A percentile compares a stretch with the other conserved stretches of the same genome.
Conservation (phyloP, 495 filamentous ascomycete species). For the Xylaria cubensis region DNA sequence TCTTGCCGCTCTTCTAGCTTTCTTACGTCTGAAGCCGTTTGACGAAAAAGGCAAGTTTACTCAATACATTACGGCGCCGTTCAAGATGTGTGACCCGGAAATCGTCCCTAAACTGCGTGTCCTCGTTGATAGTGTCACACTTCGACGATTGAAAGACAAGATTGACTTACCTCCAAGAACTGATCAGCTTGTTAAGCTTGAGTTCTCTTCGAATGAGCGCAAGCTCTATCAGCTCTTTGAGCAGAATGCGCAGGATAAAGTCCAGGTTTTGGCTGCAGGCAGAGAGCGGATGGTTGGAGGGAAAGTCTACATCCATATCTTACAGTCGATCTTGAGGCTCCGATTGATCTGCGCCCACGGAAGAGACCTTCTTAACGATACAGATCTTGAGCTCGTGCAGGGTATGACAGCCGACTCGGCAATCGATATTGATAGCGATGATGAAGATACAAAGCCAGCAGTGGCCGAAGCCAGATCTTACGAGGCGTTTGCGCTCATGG, state of each 20-base stretch:
- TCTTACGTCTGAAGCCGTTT: slow-evolving; percentile 85
- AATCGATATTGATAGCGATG: slow-evolving; percentile 83
- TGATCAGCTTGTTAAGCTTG: slow-evolving; percentile 72
- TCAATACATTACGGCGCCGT: slow-evolving; percentile 79
- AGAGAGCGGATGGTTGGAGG: slow-evolving; percentile 73
- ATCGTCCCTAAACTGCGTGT: slow-evolving; percentile 84
- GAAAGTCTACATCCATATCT: slow-evolving; percentile 83
- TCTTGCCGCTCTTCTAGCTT: slow-evolving; percentile 86
- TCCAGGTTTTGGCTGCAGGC: slow-evolving; percentile 57
- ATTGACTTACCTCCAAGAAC: slow-evolving; percentile 78
- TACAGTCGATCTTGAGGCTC: slow-evolving; percentile 88
- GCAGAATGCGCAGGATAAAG: slow-evolving; percentile 58
- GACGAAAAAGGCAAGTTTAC: slow-evolving; percentile 76
- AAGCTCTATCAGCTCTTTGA: slow-evolving; percentile 63
- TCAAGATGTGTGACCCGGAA: slow-evolving; percentile 80
- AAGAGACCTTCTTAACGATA: slow-evolving; percentile 80
- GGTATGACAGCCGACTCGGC: slow-evolving; percentile 81
- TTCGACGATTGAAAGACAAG: slow-evolving; percentile 90
- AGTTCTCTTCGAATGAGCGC: slow-evolving; percentile 59
- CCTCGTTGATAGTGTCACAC: slow-evolving; percentile 90
- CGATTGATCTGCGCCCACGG: slow-evolving; percentile 92
- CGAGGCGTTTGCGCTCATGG: slow-evolving; percentile 81
- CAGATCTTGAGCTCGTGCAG: slow-evolving; percentile 78
- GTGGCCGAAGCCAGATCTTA: slow-evolving; percentile 73
- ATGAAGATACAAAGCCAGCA: slow-evolving; percentile 59